Base-by-base conservation (phyloP, 139 green algal species). In the Chlamydomonas sphaeroides region DNA sequence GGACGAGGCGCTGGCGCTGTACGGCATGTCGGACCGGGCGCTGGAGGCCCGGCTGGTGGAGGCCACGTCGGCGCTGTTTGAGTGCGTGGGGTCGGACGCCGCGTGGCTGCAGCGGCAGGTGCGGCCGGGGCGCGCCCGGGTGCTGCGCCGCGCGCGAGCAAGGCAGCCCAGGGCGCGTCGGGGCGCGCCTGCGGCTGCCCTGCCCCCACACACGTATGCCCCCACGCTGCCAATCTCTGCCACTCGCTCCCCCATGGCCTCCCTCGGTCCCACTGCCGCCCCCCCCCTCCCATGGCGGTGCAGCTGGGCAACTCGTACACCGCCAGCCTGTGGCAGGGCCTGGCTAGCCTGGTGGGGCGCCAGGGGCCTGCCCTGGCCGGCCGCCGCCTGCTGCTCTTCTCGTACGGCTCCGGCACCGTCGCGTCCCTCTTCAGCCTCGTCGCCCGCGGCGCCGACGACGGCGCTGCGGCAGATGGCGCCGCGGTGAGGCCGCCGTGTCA, bases 291-390 rank as follows among this genome's bases (percentile, higher is more conserved):
- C n/a, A n/a, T n/a, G n/a, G n/a, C n/a, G n/a, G n/a, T 87, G 33
- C 86, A 76, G 53, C n/a, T 85, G 32, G 95, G 95, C 84, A 98
- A 98, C 86, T 92, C 93, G 78, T 98, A 98, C 91, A 92, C 92
- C 1, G 93, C 92, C 4, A 90, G 83, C 28, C 68, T 96, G 35
- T 94, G 91, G 65, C 79, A 73, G 26, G 86, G 90, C 17, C 85
- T 96, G 30, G 90, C 91, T 0, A 87, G 78, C 20, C 82, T 98
- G 28, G 33, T 84, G 1, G 39, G 41, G 32, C 36, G 53, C 42
- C 42, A 39, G 35, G 78, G 62, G 5, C 1, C 32, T 25, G 32
- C 0, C 0, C 83, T 92, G 65, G 68, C 57, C 2, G 91, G 89
- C 20, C 71, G 80, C 42, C 83, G 90, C 25, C 35, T 98, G 21